Evolutionary conservation across 805 yeast species (phyloP).

Genomic region (Hanseniaspora guilliermondii): DNA sequence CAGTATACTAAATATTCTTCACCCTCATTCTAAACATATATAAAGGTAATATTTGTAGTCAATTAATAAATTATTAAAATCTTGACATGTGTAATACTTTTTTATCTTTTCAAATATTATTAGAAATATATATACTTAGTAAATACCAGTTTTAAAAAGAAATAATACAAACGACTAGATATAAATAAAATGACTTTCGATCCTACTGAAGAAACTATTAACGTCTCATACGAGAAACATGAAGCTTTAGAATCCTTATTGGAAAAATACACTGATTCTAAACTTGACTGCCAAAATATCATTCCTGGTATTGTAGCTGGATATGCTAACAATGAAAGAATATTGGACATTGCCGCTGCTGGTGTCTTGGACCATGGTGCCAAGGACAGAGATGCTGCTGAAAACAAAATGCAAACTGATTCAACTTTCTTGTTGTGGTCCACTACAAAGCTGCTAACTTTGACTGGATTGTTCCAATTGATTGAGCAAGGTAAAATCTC

Average conservation of each 20-base stretch:
- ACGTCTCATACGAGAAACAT: neutral
- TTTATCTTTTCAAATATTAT: too few relatives aligned
- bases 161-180: neutral
- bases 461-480: constrained; percentile 26
- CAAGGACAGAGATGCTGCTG: constrained; percentile 1
- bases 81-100: too few relatives aligned
- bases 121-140: neutral
- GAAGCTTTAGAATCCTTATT: constrained; percentile 13
- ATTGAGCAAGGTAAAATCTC: constrained; percentile 25
- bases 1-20: too few relatives aligned
- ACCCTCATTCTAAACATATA: too few relatives aligned
- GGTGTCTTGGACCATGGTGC: constrained; percentile 15
- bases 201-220: constrained; percentile 2
- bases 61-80: too few relatives aligned
- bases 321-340: constrained; percentile 16
- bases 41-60: too few relatives aligned
- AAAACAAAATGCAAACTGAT: constrained; percentile 17
- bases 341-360: constrained; percentile 16
- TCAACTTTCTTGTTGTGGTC: constrained; percentile 24
- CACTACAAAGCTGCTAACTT: constrained; percentile 27
- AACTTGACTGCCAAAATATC: constrained; percentile 7
- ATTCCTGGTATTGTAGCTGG: constrained; percentile 18
- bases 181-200: constrained; percentile 5
- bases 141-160: neutral
- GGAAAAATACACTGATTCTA: constrained; percentile 14